These are phyloP conservation scores for Hypoxylon sp. DNA, from an alignment of 2,329 filamentous ascomycete genomes.

Conservation along the genomic window DNA sequence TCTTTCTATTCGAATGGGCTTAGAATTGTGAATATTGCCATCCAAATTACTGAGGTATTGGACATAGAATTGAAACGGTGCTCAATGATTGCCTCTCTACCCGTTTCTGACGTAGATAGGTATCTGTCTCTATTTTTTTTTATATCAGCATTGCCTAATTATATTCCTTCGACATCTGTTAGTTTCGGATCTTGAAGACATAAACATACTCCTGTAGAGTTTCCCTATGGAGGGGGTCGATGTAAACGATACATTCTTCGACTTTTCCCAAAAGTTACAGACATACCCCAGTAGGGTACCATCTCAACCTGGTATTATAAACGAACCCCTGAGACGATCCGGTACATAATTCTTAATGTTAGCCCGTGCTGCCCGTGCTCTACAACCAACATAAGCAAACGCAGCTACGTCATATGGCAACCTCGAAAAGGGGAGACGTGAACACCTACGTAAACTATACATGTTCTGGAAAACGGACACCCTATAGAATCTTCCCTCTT, in stretches of 20 bases:
- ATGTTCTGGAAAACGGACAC: conserved; percentile 11
- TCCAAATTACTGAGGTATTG: background rate
- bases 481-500: conserved; percentile 30
- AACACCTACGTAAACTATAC: conserved; percentile 21
- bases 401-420: conserved; percentile 24
- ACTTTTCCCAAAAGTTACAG: background rate
- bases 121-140: background rate
- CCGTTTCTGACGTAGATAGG: background rate
- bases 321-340: background rate
- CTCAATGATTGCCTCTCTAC: background rate
- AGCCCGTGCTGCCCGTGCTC: no score
- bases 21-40: background rate
- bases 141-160: background rate
- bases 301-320: background rate
- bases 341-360: background rate
- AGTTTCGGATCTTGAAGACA: background rate
- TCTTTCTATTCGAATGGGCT: background rate
- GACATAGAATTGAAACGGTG: background rate
- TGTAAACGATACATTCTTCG: background rate
- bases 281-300: background rate
- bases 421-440: conserved; percentile 17
- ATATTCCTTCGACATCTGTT: background rate
- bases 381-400: background rate
- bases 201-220: background rate
- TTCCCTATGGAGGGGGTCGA: background rate